phyloP scores from a whole-genome alignment of 2,329 filamentous ascomycete species.

The Sporothrix brasiliensis region DNA sequence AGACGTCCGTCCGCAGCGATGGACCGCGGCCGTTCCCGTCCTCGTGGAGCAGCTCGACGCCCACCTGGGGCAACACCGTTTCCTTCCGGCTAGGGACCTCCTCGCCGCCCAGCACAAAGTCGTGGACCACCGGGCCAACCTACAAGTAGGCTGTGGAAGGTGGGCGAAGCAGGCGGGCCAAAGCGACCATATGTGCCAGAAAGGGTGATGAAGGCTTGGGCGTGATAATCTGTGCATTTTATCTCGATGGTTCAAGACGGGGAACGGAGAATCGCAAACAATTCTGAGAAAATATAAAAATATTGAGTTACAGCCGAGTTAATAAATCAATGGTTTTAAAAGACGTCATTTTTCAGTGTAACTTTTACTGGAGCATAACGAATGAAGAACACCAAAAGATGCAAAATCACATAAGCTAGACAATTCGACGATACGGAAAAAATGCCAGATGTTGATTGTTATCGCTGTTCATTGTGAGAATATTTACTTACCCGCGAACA shows the following conservation, averaged over 20 bases:
- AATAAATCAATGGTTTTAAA: background rate
- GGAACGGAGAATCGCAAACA: background rate
- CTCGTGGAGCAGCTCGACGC: background rate
- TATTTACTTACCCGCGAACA: background rate
- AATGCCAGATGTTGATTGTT: too few relatives aligned
- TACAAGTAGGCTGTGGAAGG: background rate
- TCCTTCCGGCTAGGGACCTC: background rate
- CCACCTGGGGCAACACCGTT: background rate
- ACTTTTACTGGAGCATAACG: too few relatives aligned
- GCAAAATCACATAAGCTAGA: too few relatives aligned
- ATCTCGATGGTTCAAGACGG: background rate
- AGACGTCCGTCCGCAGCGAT: background rate
- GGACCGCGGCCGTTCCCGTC: background rate
- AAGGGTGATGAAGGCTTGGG: background rate
- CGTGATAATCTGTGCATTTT: background rate
- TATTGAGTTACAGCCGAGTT: background rate
- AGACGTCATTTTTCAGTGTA: background rate
- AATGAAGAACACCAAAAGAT: too few relatives aligned
- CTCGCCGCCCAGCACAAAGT: background rate
- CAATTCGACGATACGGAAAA: too few relatives aligned
- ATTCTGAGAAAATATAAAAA: background rate
- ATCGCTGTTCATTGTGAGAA: background rate
- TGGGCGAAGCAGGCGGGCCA: background rate
- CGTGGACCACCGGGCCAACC: background rate
- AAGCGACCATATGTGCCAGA: background rate